A percentile compares a stretch with the other conserved stretches of the same genome.
phyloP scores from a whole-genome alignment of 2,329 filamentous ascomycete genomes.

The Pestalotiopsis sp. region DNA sequence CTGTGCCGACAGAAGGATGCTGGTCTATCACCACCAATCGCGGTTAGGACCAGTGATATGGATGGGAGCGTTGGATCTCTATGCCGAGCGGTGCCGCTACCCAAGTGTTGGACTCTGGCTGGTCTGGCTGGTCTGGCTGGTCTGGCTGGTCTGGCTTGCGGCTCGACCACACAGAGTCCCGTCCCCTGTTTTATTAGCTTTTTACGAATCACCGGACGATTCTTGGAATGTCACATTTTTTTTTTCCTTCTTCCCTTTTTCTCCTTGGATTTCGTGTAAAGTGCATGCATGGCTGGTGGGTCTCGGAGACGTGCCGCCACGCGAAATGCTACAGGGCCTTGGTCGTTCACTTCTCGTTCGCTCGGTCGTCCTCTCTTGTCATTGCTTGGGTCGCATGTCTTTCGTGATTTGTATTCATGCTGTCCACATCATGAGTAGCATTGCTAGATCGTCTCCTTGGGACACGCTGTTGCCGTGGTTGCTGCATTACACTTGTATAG shows the following conservation, averaged over 20 bases:
- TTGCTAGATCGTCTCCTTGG: too few relatives aligned
- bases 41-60: not conserved
- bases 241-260: not conserved
- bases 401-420: too few relatives aligned
- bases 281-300: not conserved
- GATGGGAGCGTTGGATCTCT: not conserved
- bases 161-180: not conserved
- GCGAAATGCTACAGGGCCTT: not conserved
- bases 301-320: not conserved
- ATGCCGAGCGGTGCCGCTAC: not conserved
- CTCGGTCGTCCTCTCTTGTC: too few relatives aligned
- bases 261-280: not conserved
- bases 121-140: too few relatives aligned
- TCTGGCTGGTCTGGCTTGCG: not conserved
- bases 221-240: not conserved
- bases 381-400: too few relatives aligned
- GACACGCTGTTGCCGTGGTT: not conserved
- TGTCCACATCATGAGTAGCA: too few relatives aligned
- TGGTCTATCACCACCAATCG: not conserved
- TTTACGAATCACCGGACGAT: not conserved
- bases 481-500: not conserved
- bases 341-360: not conserved
- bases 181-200: not conserved
- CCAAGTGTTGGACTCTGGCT: not conserved
- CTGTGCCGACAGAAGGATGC: not conserved